Evolutionary conservation across 2,329 filamentous ascomycete genomes (phyloP).

Genomic region (Pseudogymnoascus sp.): DNA sequence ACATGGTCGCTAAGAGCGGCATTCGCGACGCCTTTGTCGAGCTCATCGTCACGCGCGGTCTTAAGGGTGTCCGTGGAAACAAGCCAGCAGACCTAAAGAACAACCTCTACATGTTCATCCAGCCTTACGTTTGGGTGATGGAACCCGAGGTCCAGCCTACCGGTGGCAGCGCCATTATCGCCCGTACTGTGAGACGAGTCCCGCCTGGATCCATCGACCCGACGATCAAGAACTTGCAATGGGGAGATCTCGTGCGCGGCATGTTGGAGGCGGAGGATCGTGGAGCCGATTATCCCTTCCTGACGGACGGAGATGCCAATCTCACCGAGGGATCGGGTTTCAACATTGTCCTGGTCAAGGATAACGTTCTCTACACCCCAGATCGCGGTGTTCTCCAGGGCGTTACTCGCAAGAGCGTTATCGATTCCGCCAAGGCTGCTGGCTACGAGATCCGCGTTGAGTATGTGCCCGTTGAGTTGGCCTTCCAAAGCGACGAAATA

Average conservation of each 20-base stretch:
- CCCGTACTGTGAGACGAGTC: slow-evolving; percentile 36
- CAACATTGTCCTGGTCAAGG: slow-evolving; percentile 39
- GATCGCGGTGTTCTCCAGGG: slow-evolving; percentile 40
- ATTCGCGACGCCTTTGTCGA: slow-evolving; percentile 43
- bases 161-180: slow-evolving; percentile 36
- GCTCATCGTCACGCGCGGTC: slow-evolving; percentile 41
- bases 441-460: slow-evolving; percentile 32
- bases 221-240: slow-evolving; percentile 43
- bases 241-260: slow-evolving; percentile 39
- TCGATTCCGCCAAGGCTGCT: slow-evolving; percentile 32
- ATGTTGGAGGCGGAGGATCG: slow-evolving; percentile 40
- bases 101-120: slow-evolving; percentile 39
- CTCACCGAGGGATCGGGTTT: slow-evolving; percentile 42
- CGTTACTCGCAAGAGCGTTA: slow-evolving; percentile 40
- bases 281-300: slow-evolving; percentile 38
- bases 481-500: slow-evolving; percentile 38
- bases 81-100: slow-evolving; percentile 29
- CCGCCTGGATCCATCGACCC: slow-evolving; percentile 41
- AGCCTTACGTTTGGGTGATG: slow-evolving; percentile 44
- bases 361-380: slow-evolving; percentile 37
- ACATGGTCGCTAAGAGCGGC: slow-evolving; percentile 38
- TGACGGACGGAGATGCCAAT: slow-evolving; percentile 41
- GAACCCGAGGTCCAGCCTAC: slow-evolving; percentile 33
- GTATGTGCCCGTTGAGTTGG: slow-evolving; percentile 33
- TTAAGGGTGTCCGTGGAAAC: slow-evolving; percentile 33